phyloP scores from a whole-genome alignment of 2,329 filamentous ascomycete genomes.

The Colletotrichum shisoi region DNA sequence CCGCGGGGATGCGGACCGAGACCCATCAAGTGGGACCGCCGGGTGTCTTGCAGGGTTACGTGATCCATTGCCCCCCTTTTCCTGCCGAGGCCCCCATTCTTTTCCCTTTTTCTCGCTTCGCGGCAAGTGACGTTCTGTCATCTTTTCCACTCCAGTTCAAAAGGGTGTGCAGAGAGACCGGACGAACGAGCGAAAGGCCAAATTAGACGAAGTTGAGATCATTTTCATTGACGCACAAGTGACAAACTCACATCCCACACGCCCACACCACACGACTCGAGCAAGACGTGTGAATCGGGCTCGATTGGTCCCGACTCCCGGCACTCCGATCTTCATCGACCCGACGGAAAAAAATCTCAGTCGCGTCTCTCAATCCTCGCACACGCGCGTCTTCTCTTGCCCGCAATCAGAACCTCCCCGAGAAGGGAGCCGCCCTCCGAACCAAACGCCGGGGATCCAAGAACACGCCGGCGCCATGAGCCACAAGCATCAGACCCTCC shows the following conservation, averaged over 20 bases:
- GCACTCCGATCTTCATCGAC: constrained; percentile 1
- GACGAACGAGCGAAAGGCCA: constrained; percentile 12
- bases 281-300: not conserved
- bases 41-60: constrained; percentile 10
- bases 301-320: not conserved
- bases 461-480: constrained; percentile 2
- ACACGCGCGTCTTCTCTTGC: not conserved
- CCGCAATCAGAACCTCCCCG: not conserved
- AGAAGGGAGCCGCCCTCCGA: not conserved
- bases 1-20: constrained; percentile 9
- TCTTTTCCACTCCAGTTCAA: constrained; percentile 12
- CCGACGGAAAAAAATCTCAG: constrained; percentile 5
- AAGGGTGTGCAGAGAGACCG: not conserved
- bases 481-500: constrained; percentile 49
- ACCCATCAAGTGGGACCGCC: not conserved
- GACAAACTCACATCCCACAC: not conserved
- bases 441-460: not conserved
- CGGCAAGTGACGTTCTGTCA: constrained; percentile 1
- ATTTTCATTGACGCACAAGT: not conserved
- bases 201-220: no score
- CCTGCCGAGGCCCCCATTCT: constrained; percentile 6
- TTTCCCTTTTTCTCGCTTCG: constrained; percentile 9
- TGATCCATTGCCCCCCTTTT: constrained; percentile 6
- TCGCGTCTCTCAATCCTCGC: constrained; percentile 6
- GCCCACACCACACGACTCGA: not conserved